phyloP scores from a whole-genome alignment of 768 basidiomycete genomes.

The Pleurotus djamor region DNA sequence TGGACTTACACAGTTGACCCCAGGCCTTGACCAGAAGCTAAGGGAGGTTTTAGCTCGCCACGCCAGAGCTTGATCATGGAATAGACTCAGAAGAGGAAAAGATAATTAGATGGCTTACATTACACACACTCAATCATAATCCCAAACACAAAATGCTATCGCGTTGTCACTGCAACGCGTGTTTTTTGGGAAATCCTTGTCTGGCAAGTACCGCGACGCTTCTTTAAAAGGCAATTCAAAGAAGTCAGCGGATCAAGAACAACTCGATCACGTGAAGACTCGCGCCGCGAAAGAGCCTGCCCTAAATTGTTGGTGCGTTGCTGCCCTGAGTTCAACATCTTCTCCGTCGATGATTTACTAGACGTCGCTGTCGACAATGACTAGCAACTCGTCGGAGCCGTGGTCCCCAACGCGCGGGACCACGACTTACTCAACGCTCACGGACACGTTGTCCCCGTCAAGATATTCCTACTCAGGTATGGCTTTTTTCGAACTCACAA shows the following conservation, averaged over 20 bases:
- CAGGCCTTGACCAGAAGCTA: slow-evolving; percentile 57
- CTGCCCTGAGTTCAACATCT: not conserved
- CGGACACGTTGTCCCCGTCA: slow-evolving; percentile 58
- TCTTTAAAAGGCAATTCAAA: not conserved
- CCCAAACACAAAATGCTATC: too few relatives aligned
- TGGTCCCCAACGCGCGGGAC: slow-evolving; percentile 67
- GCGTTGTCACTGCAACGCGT: too few relatives aligned
- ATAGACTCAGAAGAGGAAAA: not conserved
- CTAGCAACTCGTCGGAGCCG: slow-evolving; percentile 40
- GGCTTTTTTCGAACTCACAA: slow-evolving; percentile 12
- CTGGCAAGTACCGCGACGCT: too few relatives aligned
- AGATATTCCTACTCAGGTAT: slow-evolving; percentile 61
- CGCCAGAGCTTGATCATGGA: not conserved
- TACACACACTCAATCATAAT: too few relatives aligned
- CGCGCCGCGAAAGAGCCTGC: slow-evolving; percentile 35
- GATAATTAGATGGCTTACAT: too few relatives aligned
- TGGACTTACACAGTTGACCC: slow-evolving; percentile 67
- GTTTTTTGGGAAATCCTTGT: too few relatives aligned
- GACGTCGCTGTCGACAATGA: slow-evolving; percentile 23
- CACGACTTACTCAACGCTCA: slow-evolving; percentile 51
- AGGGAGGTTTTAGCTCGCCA: not conserved
- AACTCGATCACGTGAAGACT: slow-evolving; percentile 16
- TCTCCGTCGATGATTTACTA: slow-evolving; percentile 12
- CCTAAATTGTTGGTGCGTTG: slow-evolving; percentile 27
- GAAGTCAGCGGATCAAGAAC: not conserved